Evolutionary conservation across 768 basidiomycete genomes (phyloP), one percentile per base, ranked within the genome.

Genomic region (button mushroom (Agaricus bisporus)): DNA sequence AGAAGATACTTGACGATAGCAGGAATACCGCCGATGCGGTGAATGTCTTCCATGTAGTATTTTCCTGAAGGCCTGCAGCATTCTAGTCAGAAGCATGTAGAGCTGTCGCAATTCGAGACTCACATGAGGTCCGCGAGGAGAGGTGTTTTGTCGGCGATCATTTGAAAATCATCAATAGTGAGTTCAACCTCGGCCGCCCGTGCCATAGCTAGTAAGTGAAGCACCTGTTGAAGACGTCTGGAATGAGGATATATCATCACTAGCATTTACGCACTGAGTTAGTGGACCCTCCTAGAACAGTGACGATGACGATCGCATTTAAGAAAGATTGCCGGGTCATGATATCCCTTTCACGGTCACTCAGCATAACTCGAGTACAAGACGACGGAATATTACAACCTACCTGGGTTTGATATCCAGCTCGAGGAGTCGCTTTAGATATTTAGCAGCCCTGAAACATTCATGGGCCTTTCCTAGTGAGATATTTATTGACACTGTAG

Each of bases 31-130:
- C 92, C 91, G 54, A 87, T 82, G 57, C 77, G 81, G 73, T 94
- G 91, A 43, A 94, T 76, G 61, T 95, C 91, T 67, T 92, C 86
- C 90, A 94, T 93, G 62, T 86, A 83, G 67, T 91, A 94, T 70
- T 82, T 82, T 22, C 90, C 91, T 6, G 89, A 90, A 14, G 90
- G 89, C 70, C 85, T 86, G 51, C 17, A 29, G 20, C n/a, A 14
- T 25, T 36, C 4, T 43, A 10, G n/a, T 39, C 17, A 38, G 38
- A 39, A 39, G 38, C 1, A 12, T 4, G 41, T 42, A 39, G 41
- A 32, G 35, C 7, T 18, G 28, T 41, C 28, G 11, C n/a, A 4
- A 45, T 15, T 10, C 41, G 2, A n/a, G 25, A 45, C 54, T 48
- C 41, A 64, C 65, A 71, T 90, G 56, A 94, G 74, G 62, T 94